phyloP scores from a whole-genome alignment of 768 basidiomycete genomes.

The Dioszegia aurantiaca region DNA sequence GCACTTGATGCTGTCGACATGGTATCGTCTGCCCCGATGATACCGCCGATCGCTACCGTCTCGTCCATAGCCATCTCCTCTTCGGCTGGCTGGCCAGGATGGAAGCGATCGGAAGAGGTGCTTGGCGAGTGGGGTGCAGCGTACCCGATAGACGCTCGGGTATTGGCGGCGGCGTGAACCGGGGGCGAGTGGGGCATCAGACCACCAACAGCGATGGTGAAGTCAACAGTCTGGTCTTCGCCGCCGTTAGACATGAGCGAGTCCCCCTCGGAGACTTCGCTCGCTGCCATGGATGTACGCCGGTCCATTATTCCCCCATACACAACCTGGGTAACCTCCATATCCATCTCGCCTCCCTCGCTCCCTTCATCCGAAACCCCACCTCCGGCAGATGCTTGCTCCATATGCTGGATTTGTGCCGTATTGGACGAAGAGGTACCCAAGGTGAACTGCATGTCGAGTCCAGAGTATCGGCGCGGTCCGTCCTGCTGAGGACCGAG shows the following conservation, averaged over 20 bases:
- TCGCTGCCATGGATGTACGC: slow-evolving; percentile 23
- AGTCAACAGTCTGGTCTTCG: slow-evolving; percentile 51
- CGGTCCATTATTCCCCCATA: slow-evolving; percentile 38
- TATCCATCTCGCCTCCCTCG: slow-evolving; percentile 43
- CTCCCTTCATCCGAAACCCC: slow-evolving; percentile 15
- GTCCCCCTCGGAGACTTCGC: slow-evolving; percentile 24
- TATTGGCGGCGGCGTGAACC: slow-evolving; percentile 30
- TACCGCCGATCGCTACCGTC: slow-evolving; percentile 52
- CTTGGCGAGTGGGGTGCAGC: slow-evolving; percentile 25
- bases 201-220: slow-evolving; percentile 52
- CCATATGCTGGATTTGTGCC: slow-evolving; percentile 6
- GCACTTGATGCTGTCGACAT: slow-evolving; percentile 26
- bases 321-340: slow-evolving; percentile 46
- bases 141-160: slow-evolving; percentile 47
- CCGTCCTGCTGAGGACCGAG: background rate
- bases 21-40: slow-evolving; percentile 36
- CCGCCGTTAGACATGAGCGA: slow-evolving; percentile 20
- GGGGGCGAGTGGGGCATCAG: slow-evolving; percentile 48
- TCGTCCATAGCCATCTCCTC: slow-evolving; percentile 50
- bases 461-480: background rate
- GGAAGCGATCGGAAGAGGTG: slow-evolving; percentile 4
- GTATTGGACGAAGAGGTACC: background rate
- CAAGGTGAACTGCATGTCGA: slow-evolving; percentile 4
- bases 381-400: background rate
- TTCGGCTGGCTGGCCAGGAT: slow-evolving; percentile 36